Base-by-base conservation (phyloP, 1,284 basidiomycete genomes). In the Fomitopsis schrenkii region DNA sequence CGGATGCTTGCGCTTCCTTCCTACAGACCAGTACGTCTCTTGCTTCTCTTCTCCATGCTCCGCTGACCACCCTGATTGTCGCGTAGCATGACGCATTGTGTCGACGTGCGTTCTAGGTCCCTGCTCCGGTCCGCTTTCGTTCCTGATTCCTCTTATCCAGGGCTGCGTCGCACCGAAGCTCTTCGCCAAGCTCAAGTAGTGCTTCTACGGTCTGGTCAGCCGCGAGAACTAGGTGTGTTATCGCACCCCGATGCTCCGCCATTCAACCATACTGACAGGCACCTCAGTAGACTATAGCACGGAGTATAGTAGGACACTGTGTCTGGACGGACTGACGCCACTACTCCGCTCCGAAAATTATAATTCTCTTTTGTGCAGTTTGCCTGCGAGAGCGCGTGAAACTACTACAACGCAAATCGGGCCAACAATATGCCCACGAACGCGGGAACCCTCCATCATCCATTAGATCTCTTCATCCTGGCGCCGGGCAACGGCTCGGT, bases 41-140 rank as follows among this genome's bases (percentile, higher is more conserved):
- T 48, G 57, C 35, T 80, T 41, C 28, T 61, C 57, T 30, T 57
- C 14, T 60, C 57, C 40, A 53, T 50, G 56, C 55, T 26, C 58
- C 41, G 58, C 41, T 58, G 15, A 40, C 55, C 30, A 14, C 2
- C 22, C n/a, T 10, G 50, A 55, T 59, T 63, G 42, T 59, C 52
- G n/a, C 33, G 28, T 68, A 93, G 91, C 76, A 84, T 92, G 86
- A 94, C 95, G 91, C 93, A 95, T 79, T 94, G 93, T 71, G 90
- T 89, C 64, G 92, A 95, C 68, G 92, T 94, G 76, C 62, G 87
- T 79, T 48, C 28, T 28, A 50, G 48, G 62, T 57, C 48, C 44
- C 54, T 6, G 22, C 26, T 22, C 6, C 9, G 14, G 22, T 35
- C 15, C 7, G 26, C 33, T 10, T 33, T 4, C 26, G 7, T 33